Percentiles rank a stretch among this genome's conserved stretches.
These are phyloP conservation scores for Helminthosporium solani DNA, from an alignment of 2,329 filamentous ascomycete species.

Conservation along the genomic window DNA sequence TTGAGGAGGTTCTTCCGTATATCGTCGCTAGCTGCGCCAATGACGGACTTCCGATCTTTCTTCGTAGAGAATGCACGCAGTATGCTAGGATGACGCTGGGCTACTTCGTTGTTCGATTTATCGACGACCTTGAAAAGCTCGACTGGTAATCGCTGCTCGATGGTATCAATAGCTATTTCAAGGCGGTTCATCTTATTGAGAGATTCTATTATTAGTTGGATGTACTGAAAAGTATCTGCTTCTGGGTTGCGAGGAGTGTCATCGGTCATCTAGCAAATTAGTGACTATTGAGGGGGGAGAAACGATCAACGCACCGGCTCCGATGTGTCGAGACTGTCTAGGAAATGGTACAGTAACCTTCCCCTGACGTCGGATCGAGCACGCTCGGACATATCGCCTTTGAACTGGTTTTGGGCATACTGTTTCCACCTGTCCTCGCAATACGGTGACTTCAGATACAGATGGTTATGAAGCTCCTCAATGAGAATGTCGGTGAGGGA, in stretches of 20 bases:
- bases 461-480: conserved; percentile 95
- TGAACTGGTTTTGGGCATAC: conserved; percentile 67
- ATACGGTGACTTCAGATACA: conserved; percentile 97
- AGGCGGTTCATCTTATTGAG: conserved; percentile 85
- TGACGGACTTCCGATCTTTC: conserved; percentile 63
- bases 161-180: conserved; percentile 81
- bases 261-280: conserved; percentile 62
- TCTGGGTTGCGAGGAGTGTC: conserved; percentile 93
- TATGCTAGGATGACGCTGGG: conserved; percentile 86
- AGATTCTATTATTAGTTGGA: conserved; percentile 82
- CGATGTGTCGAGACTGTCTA: conserved; percentile 58
- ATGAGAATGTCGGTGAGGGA: conserved; percentile 90
- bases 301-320: conserved; percentile 29
- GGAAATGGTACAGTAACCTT: conserved; percentile 57
- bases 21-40: conserved; percentile 62
- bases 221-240: conserved; percentile 91
- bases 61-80: conserved; percentile 54
- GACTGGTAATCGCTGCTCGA: conserved; percentile 90
- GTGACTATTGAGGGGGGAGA: conserved; percentile 22
- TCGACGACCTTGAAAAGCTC: conserved; percentile 93
- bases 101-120: conserved; percentile 91
- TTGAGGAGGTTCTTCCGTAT: conserved; percentile 83
- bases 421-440: conserved; percentile 94
- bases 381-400: conserved; percentile 36
- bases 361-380: conserved; percentile 48